Evolutionary conservation across 495 filamentous ascomycete species (phyloP), one percentile per base, ranked within the genome.

Genomic region (Penicillium nucicola): DNA sequence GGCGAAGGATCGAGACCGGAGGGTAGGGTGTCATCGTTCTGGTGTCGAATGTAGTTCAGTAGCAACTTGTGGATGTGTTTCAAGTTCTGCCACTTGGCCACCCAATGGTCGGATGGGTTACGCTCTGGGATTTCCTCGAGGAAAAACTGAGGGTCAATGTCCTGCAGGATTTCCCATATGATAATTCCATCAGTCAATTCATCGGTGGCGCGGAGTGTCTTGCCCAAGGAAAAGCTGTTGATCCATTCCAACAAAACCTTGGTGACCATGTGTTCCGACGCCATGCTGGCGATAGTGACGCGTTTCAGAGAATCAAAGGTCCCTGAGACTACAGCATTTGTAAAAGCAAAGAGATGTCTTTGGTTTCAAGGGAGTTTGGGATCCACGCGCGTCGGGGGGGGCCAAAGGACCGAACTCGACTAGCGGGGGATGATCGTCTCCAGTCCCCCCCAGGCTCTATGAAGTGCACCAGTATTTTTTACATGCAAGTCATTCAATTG

Each of bases 131-230:
- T 75, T 55, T 76, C 78, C 52, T 80, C 79, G 31, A 80, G 70
- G 61, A 93, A 89, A 64, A 85, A 85, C 7, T 81, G 72, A 18
- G 79, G 77, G 67, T 91, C 86, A 49, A 87, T 76, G 53, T 85
- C 79, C 57, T 78, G 79, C 67, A 87, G 64, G 65, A 84, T 78
- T 56, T 81, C 73, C 86, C 85, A 81, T 56, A 95, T 77, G 22
- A 88, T 77, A 42, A 80, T 77, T 40, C 89, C 91, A 66, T 95
- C 86, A 45, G 79, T 83, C 59, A 96, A 76, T 57, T 90, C 84
- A 48, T 80, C 78, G 48, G 83, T 64, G 37, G 64, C 65, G 28
- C 69, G 64, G 43, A 79, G 69, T 20, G 67, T 74, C 53, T 71
- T 67, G 30, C 69, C 68, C 18, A 79, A 57, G 36, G 73, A 68